These are phyloP conservation scores for Cyclocybe cylindracea DNA, from an alignment of 768 basidiomycete genomes.

Conservation along the genomic window DNA sequence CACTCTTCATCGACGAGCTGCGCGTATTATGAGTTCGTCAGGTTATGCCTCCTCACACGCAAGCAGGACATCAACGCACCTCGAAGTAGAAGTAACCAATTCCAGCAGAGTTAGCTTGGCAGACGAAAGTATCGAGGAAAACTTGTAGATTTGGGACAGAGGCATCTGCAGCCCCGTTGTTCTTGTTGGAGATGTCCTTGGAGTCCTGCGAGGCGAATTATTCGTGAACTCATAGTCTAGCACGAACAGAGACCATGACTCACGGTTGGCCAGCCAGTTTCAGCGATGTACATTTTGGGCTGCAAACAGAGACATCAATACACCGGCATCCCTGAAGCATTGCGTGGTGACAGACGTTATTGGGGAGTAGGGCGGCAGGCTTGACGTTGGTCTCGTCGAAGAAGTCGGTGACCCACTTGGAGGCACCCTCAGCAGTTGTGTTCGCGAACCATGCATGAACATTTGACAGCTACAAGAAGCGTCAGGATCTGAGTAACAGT, in stretches of 20 bases:
- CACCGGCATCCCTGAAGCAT: not conserved
- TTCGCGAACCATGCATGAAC: slow-evolving; percentile 97
- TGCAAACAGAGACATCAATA: slow-evolving; percentile 12
- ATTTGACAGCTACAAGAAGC: slow-evolving; percentile 67
- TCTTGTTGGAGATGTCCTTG: slow-evolving; percentile 52
- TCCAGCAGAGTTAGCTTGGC: slow-evolving; percentile 75
- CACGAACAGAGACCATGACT: slow-evolving; percentile 14
- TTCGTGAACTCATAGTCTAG: not conserved
- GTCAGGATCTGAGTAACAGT: not conserved
- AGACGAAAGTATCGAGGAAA: slow-evolving; percentile 89
- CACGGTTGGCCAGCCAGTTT: slow-evolving; percentile 84
- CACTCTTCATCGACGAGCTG: slow-evolving; percentile 80
- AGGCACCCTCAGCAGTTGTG: slow-evolving; percentile 66
- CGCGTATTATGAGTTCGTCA: not conserved
- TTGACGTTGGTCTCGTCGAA: slow-evolving; percentile 70
- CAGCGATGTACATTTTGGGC: slow-evolving; percentile 88
- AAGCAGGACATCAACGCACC: slow-evolving; percentile 34
- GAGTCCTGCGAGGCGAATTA: slow-evolving; percentile 43
- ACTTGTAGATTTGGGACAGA: slow-evolving; percentile 62
- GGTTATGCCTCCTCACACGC: not conserved
- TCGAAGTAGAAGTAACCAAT: slow-evolving; percentile 90
- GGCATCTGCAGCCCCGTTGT: slow-evolving; percentile 69
- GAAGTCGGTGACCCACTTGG: slow-evolving; percentile 81
- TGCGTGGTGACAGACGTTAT: slow-evolving; percentile 39
- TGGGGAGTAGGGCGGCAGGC: slow-evolving; percentile 57